Evolutionary conservation across 2,329 filamentous ascomycete genomes (phyloP).

Genomic region (Phialophora verrucosa): DNA sequence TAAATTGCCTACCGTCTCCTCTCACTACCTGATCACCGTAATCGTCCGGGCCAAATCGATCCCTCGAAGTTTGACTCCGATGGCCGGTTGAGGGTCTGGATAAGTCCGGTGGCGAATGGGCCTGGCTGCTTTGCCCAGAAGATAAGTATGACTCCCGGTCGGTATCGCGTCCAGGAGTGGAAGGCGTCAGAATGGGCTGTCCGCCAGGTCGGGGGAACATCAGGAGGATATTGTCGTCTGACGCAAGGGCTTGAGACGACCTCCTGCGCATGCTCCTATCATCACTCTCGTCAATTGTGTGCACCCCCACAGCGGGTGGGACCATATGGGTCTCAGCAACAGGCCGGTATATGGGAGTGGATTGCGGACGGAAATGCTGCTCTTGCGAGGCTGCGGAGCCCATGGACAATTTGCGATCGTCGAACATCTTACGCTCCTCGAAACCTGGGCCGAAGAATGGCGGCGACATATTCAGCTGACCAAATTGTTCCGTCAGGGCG

Average conservation of each 20-base stretch:
- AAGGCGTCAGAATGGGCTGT: not conserved
- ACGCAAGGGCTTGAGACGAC: constrained; percentile 35
- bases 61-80: constrained; percentile 25
- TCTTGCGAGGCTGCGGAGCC: constrained; percentile 26
- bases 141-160: constrained; percentile 21
- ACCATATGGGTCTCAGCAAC: constrained; percentile 6
- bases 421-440: not conserved
- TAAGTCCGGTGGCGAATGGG: constrained; percentile 13
- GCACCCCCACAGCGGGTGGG: constrained; percentile 13
- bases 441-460: constrained; percentile 7
- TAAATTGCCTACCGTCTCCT: constrained; percentile 21
- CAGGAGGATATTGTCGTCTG: constrained; percentile 36
- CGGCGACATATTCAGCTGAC: constrained; percentile 22
- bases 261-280: constrained; percentile 30
- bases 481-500: constrained; percentile 25
- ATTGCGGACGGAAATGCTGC: constrained; percentile 9
- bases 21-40: constrained; percentile 18
- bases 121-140: constrained; percentile 16
- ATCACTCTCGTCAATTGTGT: constrained; percentile 27
- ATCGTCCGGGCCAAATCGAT: constrained; percentile 34
- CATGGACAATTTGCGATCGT: constrained; percentile 24
- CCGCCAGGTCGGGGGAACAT: constrained; percentile 31
- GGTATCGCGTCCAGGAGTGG: constrained; percentile 14
- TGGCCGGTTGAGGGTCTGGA: constrained; percentile 22
- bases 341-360: constrained; percentile 1